phyloP scores from a whole-genome alignment of 768 basidiomycete genomes.

The Scleroderma citrinum region DNA sequence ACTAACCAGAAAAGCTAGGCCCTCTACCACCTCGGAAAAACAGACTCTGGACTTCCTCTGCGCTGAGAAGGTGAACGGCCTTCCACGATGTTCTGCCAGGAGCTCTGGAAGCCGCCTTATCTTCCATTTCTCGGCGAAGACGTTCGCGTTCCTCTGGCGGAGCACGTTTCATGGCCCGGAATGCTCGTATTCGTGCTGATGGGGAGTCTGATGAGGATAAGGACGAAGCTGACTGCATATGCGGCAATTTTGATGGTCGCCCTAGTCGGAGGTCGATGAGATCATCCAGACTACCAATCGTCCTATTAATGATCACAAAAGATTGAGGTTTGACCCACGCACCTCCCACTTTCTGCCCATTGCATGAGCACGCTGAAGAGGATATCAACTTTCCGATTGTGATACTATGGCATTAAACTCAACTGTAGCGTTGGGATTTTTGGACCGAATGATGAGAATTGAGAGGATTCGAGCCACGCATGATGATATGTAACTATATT shows the following conservation, averaged over 20 bases:
- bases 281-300: slow-evolving; percentile 60
- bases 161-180: slow-evolving; percentile 62
- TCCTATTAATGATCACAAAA: background rate
- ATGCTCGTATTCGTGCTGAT: slow-evolving; percentile 69
- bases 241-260: slow-evolving; percentile 39
- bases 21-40: slow-evolving; percentile 85
- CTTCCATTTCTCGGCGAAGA: slow-evolving; percentile 48
- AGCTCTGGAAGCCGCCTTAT: slow-evolving; percentile 19
- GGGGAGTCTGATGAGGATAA: slow-evolving; percentile 42
- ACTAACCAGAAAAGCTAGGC: slow-evolving; percentile 78
- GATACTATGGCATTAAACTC: slow-evolving; percentile 20
- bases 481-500: slow-evolving; percentile 97
- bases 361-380: slow-evolving; percentile 74
- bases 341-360: slow-evolving; percentile 87
- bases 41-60: slow-evolving; percentile 75
- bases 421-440: slow-evolving; percentile 85
- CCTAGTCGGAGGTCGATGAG: slow-evolving; percentile 79
- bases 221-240: slow-evolving; percentile 32
- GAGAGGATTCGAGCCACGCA: slow-evolving; percentile 82
- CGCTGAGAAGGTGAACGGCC: slow-evolving; percentile 78
- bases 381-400: background rate
- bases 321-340: background rate
- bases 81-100: slow-evolving; percentile 41
- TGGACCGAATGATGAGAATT: slow-evolving; percentile 86
- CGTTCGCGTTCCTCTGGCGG: slow-evolving; percentile 58